Conservation (phyloP, 106 monocot genomes). For the Acorus gramineus region DNA sequence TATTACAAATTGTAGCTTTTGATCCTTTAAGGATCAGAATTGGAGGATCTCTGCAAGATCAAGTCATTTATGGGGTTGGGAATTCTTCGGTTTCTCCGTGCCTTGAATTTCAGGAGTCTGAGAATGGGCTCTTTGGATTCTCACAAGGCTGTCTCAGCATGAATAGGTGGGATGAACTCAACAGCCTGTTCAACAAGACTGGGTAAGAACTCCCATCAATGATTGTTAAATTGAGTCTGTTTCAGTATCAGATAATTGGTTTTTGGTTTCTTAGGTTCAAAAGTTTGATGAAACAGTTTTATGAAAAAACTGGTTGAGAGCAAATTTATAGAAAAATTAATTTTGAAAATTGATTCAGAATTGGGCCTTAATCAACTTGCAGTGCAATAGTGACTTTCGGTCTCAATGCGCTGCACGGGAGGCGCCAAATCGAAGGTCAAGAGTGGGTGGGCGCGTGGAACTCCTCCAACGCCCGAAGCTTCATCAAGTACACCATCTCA, state of each 20-base stretch:
- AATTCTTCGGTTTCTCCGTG: neutral
- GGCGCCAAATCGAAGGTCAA: neutral
- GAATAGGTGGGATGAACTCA: constrained; percentile 39
- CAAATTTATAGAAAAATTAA: no score
- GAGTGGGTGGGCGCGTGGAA: constrained; percentile 29
- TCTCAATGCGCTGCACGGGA: constrained; percentile 36
- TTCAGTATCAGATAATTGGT: neutral
- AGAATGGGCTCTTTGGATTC: constrained; percentile 26
- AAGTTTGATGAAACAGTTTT: no score
- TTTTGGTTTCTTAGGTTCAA: no score
- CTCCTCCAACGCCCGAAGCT: constrained; percentile 28
- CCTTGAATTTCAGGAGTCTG: neutral
- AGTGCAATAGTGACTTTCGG: constrained; percentile 37
- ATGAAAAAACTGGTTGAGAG: no score
- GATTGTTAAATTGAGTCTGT: neutral
- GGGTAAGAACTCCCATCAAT: constrained; percentile 16
- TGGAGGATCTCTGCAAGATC: constrained; percentile 53
- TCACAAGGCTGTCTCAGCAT: constrained; percentile 36
- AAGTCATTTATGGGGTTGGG: constrained; percentile 27
- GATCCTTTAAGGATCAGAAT: constrained; percentile 28
- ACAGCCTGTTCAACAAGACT: constrained; percentile 13
- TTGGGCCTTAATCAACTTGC: constrained; percentile 1
- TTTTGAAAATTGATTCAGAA: no score
- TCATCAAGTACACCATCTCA: constrained; percentile 33
- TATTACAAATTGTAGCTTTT: constrained; percentile 37